Evolutionary conservation across 495 filamentous ascomycete genomes (phyloP).

Genomic region (Chlorociboria aeruginascens): DNA sequence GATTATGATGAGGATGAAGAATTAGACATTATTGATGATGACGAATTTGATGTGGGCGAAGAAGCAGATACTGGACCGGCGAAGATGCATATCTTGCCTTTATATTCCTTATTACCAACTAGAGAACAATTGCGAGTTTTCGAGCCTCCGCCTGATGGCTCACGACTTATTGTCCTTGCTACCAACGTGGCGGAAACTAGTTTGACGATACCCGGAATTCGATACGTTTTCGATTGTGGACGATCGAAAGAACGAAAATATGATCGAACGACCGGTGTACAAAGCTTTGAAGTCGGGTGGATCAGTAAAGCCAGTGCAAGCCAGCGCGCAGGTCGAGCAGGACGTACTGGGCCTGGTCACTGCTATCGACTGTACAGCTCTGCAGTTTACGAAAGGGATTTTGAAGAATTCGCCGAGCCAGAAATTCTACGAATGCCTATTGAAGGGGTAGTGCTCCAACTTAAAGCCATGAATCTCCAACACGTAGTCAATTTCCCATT

Average conservation of each 20-base stretch:
- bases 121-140: slow-evolving; percentile 93
- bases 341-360: slow-evolving; percentile 90
- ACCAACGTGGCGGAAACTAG: slow-evolving; percentile 97
- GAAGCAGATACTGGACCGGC: slow-evolving; percentile 35
- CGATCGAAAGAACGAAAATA: slow-evolving; percentile 85
- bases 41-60: slow-evolving; percentile 46
- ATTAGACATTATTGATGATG: slow-evolving; percentile 48
- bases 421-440: slow-evolving; percentile 90
- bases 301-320: slow-evolving; percentile 94
- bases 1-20: slow-evolving; percentile 42
- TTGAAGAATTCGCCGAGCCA: slow-evolving; percentile 72
- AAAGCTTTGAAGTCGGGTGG: slow-evolving; percentile 91
- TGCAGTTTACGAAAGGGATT: slow-evolving; percentile 86
- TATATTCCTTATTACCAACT: slow-evolving; percentile 91
- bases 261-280: slow-evolving; percentile 73
- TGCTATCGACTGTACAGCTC: slow-evolving; percentile 92
- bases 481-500: slow-evolving; percentile 96
- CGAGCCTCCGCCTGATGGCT: slow-evolving; percentile 69
- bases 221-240: slow-evolving; percentile 93
- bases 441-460: slow-evolving; percentile 82
- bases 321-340: slow-evolving; percentile 88
- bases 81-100: slow-evolving; percentile 71
- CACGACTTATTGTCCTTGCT: slow-evolving; percentile 79
- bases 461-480: slow-evolving; percentile 90
- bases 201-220: slow-evolving; percentile 89